Evolutionary conservation across 2,329 filamentous ascomycete genomes (phyloP).

Genomic region (Pseudopithomyces maydicus): DNA sequence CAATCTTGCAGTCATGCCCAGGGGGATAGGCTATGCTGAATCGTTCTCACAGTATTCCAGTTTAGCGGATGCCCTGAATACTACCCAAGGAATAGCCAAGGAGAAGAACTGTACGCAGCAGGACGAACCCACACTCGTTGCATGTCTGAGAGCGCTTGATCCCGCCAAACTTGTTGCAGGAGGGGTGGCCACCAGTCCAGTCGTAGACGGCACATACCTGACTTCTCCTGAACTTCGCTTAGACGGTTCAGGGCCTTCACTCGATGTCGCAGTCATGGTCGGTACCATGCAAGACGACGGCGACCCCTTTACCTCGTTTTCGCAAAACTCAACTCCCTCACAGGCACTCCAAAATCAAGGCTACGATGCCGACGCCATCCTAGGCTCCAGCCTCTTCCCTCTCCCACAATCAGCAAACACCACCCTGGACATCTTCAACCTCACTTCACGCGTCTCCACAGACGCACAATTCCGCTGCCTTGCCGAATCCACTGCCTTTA

Average conservation of each 20-base stretch:
- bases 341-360: slow-evolving; percentile 23
- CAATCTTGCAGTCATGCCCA: slow-evolving; percentile 44
- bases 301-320: slow-evolving; percentile 34
- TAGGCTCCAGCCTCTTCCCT: slow-evolving; percentile 23
- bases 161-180: slow-evolving; percentile 23
- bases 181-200: slow-evolving; percentile 35
- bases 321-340: slow-evolving; percentile 25
- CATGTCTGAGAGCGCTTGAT: slow-evolving; percentile 31
- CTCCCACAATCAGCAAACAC: slow-evolving; percentile 33
- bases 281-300: slow-evolving; percentile 41
- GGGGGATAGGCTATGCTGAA: slow-evolving; percentile 27
- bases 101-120: slow-evolving; percentile 29
- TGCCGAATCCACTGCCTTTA: slow-evolving; percentile 32
- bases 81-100: slow-evolving; percentile 25
- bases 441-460: slow-evolving; percentile 36
- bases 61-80: slow-evolving; percentile 25
- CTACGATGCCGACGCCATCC: slow-evolving; percentile 21
- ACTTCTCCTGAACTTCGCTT: slow-evolving; percentile 27
- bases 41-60: slow-evolving; percentile 31
- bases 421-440: slow-evolving; percentile 40
- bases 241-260: slow-evolving; percentile 17
- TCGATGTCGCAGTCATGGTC: slow-evolving; percentile 27
- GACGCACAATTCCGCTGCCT: slow-evolving; percentile 40
- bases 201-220: slow-evolving; percentile 37
- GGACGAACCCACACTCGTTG: slow-evolving; percentile 17